Evolutionary conservation across 192 early-diverging fungal genomes (phyloP).

Genomic region (Globomyces pollinis-pini): DNA sequence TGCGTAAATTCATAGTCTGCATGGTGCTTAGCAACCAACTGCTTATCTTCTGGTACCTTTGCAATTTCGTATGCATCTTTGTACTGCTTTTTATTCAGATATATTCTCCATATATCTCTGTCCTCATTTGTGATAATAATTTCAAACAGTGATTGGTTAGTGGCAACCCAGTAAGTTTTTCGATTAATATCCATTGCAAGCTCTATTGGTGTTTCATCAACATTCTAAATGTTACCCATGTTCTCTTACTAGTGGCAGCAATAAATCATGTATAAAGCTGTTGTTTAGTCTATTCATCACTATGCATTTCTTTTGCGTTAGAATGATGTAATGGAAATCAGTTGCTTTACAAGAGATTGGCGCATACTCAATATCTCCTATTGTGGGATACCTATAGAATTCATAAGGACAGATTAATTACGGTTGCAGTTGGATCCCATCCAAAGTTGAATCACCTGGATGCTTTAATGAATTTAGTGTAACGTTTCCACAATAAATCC

Average conservation of each 20-base stretch:
- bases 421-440: background rate
- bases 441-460: background rate
- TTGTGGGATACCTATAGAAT: too few species aligned
- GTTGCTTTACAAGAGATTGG: background rate
- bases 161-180: conserved; percentile 88
- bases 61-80: conserved; percentile 29
- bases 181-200: conserved; percentile 69
- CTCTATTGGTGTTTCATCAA: conserved; percentile 54
- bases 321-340: background rate
- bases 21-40: conserved; percentile 15
- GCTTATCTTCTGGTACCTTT: background rate
- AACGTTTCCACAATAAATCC: background rate
- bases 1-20: conserved; percentile 79
- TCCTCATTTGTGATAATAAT: conserved; percentile 88
- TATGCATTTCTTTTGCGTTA: background rate
- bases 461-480: background rate
- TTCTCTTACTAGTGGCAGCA: conserved; percentile 1
- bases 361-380: background rate
- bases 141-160: conserved; percentile 76
- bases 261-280: background rate
- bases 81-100: conserved; percentile 71
- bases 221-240: conserved; percentile 26
- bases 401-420: too few species aligned
- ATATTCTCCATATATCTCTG: conserved; percentile 89
- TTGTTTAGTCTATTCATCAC: background rate